phyloP scores from a whole-genome alignment of 345 rosid species.

The Brassica rapa region DNA sequence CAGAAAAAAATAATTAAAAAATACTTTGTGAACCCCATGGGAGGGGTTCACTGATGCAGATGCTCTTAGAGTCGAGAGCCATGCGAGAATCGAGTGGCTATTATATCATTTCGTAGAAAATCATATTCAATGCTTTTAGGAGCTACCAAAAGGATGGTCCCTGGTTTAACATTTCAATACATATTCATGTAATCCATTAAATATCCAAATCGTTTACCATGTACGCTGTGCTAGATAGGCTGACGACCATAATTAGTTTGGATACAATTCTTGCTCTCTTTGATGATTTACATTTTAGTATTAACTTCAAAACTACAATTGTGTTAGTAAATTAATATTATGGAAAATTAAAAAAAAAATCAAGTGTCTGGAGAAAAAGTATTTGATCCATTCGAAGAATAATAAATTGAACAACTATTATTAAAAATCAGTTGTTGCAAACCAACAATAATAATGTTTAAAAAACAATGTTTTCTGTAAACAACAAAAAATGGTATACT shows the following conservation, averaged over 20 bases:
- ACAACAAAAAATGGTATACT: background rate
- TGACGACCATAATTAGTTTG: background rate
- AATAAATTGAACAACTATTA: background rate
- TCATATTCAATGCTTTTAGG: slow-evolving; percentile 38
- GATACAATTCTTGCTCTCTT: background rate
- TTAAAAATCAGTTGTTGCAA: background rate
- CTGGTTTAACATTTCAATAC: slow-evolving; percentile 24
- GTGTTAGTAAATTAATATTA: background rate
- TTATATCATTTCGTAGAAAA: slow-evolving; percentile 24
- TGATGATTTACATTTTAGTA: background rate
- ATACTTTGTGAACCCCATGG: no score
- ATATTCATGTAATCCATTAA: slow-evolving; percentile 30
- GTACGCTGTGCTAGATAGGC: background rate
- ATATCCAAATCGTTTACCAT: slow-evolving; percentile 23
- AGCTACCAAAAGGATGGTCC: slow-evolving; percentile 50
- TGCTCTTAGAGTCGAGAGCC: slow-evolving; percentile 26
- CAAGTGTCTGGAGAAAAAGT: background rate
- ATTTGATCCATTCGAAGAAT: background rate
- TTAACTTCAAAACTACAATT: background rate
- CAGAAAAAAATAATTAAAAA: no score
- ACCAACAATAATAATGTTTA: background rate
- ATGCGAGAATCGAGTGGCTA: slow-evolving; percentile 39
- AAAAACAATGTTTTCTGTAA: no score
- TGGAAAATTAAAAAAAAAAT: background rate
- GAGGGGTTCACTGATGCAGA: no score